phyloP scores from a whole-genome alignment of 352 stramenopile species.

The Pythium inflatum region DNA sequence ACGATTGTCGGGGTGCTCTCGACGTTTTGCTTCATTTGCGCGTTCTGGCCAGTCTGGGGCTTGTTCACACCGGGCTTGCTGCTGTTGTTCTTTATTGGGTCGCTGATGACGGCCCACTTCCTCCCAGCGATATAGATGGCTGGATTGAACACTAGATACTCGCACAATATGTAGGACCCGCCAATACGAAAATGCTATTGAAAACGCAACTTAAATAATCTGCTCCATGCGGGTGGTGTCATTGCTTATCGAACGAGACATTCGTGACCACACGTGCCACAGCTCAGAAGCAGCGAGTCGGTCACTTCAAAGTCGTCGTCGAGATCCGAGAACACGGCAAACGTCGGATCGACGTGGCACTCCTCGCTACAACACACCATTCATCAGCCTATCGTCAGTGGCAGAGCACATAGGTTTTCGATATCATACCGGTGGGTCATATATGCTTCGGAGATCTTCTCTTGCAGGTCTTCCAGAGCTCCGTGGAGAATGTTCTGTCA shows the following conservation, averaged over 20 bases:
- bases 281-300: conserved; percentile 49
- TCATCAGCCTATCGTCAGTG: no score
- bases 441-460: conserved; percentile 58
- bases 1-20: conserved; percentile 72
- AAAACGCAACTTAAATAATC: conserved; percentile 21
- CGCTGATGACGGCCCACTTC: conserved; percentile 95
- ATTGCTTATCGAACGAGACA: conserved; percentile 27
- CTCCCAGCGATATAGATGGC: conserved; percentile 75
- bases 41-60: conserved; percentile 92
- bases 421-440: conserved; percentile 56
- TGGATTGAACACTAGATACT: conserved; percentile 4
- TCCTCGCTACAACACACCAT: conserved; percentile 36
- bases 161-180: no score
- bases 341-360: conserved; percentile 54
- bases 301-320: conserved; percentile 24
- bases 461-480: conserved; percentile 63
- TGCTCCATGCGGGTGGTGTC: neutral
- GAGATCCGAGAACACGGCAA: conserved; percentile 41
- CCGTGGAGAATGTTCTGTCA: conserved; percentile 51
- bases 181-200: neutral
- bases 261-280: conserved; percentile 42
- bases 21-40: conserved; percentile 78
- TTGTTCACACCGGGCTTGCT: conserved; percentile 91
- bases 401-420: neutral
- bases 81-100: conserved; percentile 87